A percentile compares a stretch with the other conserved stretches of the same genome.
Conservation (phyloP, 225 moss, liverwort and hornwort species). For the Sphagnum contortum region DNA sequence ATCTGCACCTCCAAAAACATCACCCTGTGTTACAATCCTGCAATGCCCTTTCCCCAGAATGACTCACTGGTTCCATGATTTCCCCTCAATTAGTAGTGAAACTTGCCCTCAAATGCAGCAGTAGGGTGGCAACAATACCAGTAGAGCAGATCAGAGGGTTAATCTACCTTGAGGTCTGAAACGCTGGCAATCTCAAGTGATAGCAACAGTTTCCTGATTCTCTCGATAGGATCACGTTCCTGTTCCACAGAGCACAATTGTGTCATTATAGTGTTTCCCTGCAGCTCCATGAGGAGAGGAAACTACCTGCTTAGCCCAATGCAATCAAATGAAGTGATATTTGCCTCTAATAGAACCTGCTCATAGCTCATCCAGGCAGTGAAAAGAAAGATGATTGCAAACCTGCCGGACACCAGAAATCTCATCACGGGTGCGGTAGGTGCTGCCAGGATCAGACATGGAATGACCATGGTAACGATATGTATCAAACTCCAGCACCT, state of each 20-base stretch:
- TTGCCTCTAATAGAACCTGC: background rate
- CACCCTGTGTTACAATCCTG: background rate
- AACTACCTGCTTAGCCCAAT: too few relatives aligned
- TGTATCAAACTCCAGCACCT: constrained; percentile 91
- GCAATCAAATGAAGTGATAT: too few relatives aligned
- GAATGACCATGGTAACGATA: constrained; percentile 97
- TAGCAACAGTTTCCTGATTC: constrained; percentile 87
- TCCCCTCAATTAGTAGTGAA: background rate
- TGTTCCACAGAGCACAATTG: constrained; percentile 12
- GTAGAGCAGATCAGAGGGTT: too few relatives aligned
- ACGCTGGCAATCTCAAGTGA: constrained; percentile 64
- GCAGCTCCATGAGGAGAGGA: too few relatives aligned
- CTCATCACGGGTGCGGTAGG: constrained; percentile 93
- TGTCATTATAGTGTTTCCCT: too few relatives aligned
- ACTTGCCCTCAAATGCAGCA: too few relatives aligned
- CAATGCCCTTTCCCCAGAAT: background rate
- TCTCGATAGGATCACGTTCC: constrained; percentile 92
- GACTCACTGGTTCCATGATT: background rate
- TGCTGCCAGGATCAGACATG: constrained; percentile 98
- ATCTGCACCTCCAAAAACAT: constrained; percentile 23
- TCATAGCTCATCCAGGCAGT: background rate
- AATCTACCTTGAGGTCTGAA: constrained; percentile 60
- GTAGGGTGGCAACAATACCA: too few relatives aligned
- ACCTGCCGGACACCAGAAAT: constrained; percentile 83
- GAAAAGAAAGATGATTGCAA: background rate